Evolutionary conservation across 805 yeast species (phyloP).

Genomic region (Ogataea trehaloabstinens): DNA sequence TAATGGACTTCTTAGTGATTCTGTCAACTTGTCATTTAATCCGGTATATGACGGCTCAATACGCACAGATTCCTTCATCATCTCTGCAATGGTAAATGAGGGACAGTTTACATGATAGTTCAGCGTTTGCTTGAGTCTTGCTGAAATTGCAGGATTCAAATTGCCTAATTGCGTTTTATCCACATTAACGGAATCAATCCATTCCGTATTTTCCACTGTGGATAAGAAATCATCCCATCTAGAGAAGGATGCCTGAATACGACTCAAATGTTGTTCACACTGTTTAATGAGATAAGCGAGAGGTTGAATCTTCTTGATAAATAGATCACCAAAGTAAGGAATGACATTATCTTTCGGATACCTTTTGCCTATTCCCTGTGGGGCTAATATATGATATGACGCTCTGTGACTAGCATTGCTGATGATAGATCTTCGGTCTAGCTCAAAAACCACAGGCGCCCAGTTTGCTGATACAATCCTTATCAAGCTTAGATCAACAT

Average conservation of each 20-base stretch:
- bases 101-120: slow-evolving; percentile 39
- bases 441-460: slow-evolving; percentile 90
- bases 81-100: slow-evolving; percentile 47
- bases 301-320: slow-evolving; percentile 45
- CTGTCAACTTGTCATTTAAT: slow-evolving; percentile 39
- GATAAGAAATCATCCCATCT: slow-evolving; percentile 79
- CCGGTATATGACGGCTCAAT: slow-evolving; percentile 62
- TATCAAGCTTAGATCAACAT: slow-evolving; percentile 57
- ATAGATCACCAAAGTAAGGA: slow-evolving; percentile 88
- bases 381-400: slow-evolving; percentile 74
- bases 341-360: slow-evolving; percentile 77
- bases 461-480: slow-evolving; percentile 72
- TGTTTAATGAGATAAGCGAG: slow-evolving; percentile 39
- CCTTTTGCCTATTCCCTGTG: slow-evolving; percentile 78
- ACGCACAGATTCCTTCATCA: slow-evolving; percentile 62
- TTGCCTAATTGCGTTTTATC: slow-evolving; percentile 2
- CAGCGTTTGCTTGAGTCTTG: slow-evolving; percentile 37
- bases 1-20: slow-evolving; percentile 52
- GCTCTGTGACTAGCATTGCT: slow-evolving; percentile 55
- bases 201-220: slow-evolving; percentile 43
- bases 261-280: slow-evolving; percentile 62
- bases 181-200: slow-evolving; percentile 18
- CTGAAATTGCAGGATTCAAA: slow-evolving; percentile 7
- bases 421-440: slow-evolving; percentile 70
- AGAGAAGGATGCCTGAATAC: slow-evolving; percentile 67